Evolutionary conservation across 257 asterid species (phyloP), one percentile per base, ranked within the genome.

Genomic region (Ocimum tenuiflorum): DNA sequence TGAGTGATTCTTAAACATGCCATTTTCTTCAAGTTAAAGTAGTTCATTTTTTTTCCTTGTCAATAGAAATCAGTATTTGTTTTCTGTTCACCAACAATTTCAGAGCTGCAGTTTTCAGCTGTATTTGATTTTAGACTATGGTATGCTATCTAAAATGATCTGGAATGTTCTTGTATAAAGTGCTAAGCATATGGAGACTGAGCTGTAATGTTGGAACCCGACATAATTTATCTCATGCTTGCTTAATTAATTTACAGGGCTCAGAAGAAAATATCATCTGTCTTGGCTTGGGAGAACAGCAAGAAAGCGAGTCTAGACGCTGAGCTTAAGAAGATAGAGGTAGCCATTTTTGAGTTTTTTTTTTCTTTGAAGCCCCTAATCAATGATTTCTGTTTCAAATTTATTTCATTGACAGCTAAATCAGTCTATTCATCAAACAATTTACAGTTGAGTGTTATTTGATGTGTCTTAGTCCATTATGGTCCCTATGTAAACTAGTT

Each of bases 341-440:
- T 43, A 4, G n/a, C 49, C 2, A 43, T 38, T 38, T 11, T 38
- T 10, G 45, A 8, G 42, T 36, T 1, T 27, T 27, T 27, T 27
- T 27, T 27, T 27, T 27, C 31, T 4, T 2, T 27, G 31, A 27
- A 27, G 31, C 31, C 31, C 4, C 31, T 27, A 27, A 20, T 27
- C 23, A 19, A 29, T n/a, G 19, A 29, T 35, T 12, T 35, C 7
- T 35, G 36, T 15, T 46, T 49, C 60, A 33, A 50, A 63, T 63
- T 71, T 45, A 71, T 36, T 53, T 9, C 45, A 54, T 31, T 53
- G 35, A 60, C 42, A 43, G 20, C 57, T 48, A 72, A 47, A 23
- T 48, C 47, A 23, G 19, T 63, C 19, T n/a, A 19, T 31, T 18
- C 29, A 54, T n/a, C 23, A 15, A 14, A 58, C 29, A 24, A 39